Conservation (phyloP, 352 stramenopile species). For the Phytopythium montanum region DNA sequence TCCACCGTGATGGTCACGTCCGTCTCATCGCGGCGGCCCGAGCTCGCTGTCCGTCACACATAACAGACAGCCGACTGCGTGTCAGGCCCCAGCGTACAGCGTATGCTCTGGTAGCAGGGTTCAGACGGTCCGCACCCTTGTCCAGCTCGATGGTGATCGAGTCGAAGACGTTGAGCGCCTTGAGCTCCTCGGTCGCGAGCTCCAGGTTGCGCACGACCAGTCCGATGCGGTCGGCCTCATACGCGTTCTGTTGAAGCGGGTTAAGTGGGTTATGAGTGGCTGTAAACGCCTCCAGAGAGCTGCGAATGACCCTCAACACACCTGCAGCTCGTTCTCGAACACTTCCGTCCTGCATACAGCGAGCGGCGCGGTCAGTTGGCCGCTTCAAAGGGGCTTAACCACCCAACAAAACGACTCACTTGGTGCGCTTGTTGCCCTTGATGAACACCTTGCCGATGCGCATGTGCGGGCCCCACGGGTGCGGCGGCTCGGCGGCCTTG, state of each 20-base stretch:
- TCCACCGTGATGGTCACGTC: conserved; percentile 87
- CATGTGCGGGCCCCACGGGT: conserved; percentile 77
- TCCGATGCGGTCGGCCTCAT: conserved; percentile 63
- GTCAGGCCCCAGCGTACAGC: background rate
- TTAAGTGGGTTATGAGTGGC: background rate
- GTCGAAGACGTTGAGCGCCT: conserved; percentile 82
- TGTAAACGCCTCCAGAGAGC: background rate
- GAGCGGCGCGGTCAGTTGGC: background rate
- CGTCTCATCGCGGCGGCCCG: conserved; percentile 63
- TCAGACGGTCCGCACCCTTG: conserved; percentile 27
- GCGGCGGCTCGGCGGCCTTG: conserved; percentile 26
- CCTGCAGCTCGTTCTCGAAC: conserved; percentile 86
- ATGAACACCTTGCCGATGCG: conserved; percentile 85
- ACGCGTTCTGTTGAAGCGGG: conserved; percentile 32
- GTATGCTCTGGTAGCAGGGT: background rate
- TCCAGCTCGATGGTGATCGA: conserved; percentile 80
- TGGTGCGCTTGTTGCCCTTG: conserved; percentile 85
- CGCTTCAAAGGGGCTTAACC: background rate
- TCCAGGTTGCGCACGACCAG: conserved; percentile 57
- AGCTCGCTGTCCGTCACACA: conserved; percentile 46
- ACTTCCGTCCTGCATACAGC: conserved; percentile 50
- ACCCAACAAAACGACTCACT: conserved; percentile 30
- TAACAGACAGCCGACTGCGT: background rate
- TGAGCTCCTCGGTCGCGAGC: conserved; percentile 60
- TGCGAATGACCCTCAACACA: conserved; percentile 3